Base-by-base conservation (phyloP, 2,329 filamentous ascomycete species). In the Nemania sp. region DNA sequence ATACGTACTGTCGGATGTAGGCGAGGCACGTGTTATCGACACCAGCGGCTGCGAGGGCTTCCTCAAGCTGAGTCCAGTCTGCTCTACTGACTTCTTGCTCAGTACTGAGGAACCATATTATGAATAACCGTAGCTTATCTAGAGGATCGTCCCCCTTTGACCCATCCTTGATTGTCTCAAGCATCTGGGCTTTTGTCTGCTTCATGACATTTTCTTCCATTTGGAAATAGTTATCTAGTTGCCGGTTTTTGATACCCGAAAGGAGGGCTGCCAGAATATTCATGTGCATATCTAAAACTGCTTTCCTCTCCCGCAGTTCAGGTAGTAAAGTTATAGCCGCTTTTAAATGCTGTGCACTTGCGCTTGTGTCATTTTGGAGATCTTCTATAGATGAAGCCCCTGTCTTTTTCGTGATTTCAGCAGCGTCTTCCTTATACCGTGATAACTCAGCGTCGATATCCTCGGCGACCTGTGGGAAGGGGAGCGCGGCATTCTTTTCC, bases 271-370 rank as follows among this genome's bases (percentile, higher is more conserved):
- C 93, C 3, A 95, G 80, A 54, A 97, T 96, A 69, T 96, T 97
- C 94, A 99, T 99, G 71, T 99, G 94, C 89, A 97, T 97, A 69
- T 97, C 94, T 5, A 99, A 81, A 17, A 88, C 82, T n/a, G 87
- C 86, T 70, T 99, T 99, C 54, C 94, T 86, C 72, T 97, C 94
- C 59, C 91, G 82, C 61, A 99, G 79, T 71, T 97, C 93, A 0
- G 94, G 95, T 12, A 99, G 78, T 19, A 96, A 77, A 0, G 93
- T 96, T 64, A 99, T 96, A 11, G 93, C 95, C 3, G 92, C 91
- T 73, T 97, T 99, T 40, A 99, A 81, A 70, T 99, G 94, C 65
- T 95, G 90, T 14, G 94, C 92, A 52, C 91, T 96, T 33, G 91
- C 86, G 63, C 88, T 89, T 1, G 89, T 91, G 67, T 97, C 92